Percentiles rank a stretch among this genome's conserved stretches.
Conservation (phyloP, 1,284 basidiomycete genomes). For the Moesziomyces antarcticus region DNA sequence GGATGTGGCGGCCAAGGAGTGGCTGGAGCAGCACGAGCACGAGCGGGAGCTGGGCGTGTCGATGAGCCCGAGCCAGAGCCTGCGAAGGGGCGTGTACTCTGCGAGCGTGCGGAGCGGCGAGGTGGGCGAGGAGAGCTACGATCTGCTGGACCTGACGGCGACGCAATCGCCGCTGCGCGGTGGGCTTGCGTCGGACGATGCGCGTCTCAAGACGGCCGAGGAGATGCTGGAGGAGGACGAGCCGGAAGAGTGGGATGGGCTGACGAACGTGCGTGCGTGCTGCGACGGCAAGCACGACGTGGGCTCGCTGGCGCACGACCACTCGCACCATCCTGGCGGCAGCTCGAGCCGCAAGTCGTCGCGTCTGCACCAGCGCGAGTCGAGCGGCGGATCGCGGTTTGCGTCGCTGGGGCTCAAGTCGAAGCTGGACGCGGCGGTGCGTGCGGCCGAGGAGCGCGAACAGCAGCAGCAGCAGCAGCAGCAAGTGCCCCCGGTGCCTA, state of each 20-base stretch:
- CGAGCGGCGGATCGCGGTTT: constrained; percentile 33
- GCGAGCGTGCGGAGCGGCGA: constrained; percentile 30
- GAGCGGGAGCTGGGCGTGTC: constrained; percentile 39
- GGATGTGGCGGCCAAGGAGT: constrained; percentile 88
- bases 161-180: constrained; percentile 39
- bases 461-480: constrained; percentile 4
- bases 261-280: constrained; percentile 80
- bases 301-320: constrained; percentile 61
- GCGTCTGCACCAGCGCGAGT: constrained; percentile 35
- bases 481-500: constrained; percentile 15
- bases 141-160: constrained; percentile 42
- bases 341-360: constrained; percentile 27
- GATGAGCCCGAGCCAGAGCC: constrained; percentile 40
- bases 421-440: constrained; percentile 38
- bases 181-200: constrained; percentile 41
- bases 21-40: constrained; percentile 70
- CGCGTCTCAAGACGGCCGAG: constrained; percentile 60
- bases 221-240: constrained; percentile 74
- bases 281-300: constrained; percentile 87
- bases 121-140: constrained; percentile 31
- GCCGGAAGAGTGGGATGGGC: constrained; percentile 86
- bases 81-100: constrained; percentile 22
- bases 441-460: constrained; percentile 27
- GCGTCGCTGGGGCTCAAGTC: constrained; percentile 32
- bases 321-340: constrained; percentile 25